These are phyloP conservation scores for Colletotrichum somersetense DNA, from an alignment of 2,329 filamentous ascomycete genomes.

Conservation along the genomic window DNA sequence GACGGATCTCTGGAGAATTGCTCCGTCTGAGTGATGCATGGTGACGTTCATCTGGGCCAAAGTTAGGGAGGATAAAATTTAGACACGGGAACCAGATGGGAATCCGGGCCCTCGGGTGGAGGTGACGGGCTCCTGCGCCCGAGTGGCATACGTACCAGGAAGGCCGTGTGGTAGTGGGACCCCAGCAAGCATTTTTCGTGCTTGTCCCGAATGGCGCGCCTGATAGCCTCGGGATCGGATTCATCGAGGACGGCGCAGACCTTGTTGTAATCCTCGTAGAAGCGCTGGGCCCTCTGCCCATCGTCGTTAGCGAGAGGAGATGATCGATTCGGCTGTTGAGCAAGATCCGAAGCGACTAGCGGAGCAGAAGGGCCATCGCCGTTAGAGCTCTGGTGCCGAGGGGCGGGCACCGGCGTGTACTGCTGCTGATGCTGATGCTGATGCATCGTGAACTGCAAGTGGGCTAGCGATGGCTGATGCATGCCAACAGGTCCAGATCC, in stretches of 20 bases:
- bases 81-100: background rate
- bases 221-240: constrained; percentile 59
- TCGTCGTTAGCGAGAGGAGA: background rate
- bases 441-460: background rate
- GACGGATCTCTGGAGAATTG: constrained; percentile 55
- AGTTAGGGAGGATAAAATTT: constrained; percentile 44
- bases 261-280: constrained; percentile 55
- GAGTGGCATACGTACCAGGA: constrained; percentile 59
- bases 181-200: constrained; percentile 65
- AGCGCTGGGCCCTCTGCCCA: constrained; percentile 41
- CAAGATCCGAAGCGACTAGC: background rate
- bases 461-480: background rate
- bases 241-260: constrained; percentile 56
- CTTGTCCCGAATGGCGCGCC: constrained; percentile 62
- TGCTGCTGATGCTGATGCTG: background rate
- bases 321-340: background rate
- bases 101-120: background rate
- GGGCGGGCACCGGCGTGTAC: too few species aligned
- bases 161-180: constrained; percentile 65
- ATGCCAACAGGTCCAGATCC: background rate
- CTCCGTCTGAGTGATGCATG: constrained; percentile 58
- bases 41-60: constrained; percentile 56
- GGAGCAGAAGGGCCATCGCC: background rate
- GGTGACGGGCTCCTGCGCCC: constrained; percentile 1
- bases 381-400: background rate